Evolutionary conservation across 139 green algal species (phyloP).

Genomic region (Micractinium conductrix): DNA sequence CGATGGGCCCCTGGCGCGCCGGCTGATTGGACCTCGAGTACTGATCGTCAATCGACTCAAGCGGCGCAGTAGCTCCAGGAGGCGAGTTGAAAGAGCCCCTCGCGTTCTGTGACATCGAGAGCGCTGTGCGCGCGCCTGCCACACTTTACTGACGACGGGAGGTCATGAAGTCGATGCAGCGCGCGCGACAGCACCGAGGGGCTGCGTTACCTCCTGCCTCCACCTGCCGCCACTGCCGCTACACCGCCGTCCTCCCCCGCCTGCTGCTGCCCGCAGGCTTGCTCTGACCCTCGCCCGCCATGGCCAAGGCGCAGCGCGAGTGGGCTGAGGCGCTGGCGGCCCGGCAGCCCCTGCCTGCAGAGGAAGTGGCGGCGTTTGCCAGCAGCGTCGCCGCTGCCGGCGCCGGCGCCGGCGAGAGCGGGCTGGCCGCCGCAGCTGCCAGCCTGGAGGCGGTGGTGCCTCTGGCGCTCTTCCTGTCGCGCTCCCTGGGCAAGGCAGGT

Average conservation of each 20-base stretch:
- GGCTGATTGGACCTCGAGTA: too few species aligned
- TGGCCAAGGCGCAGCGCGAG: constrained; percentile 25
- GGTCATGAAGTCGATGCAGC: too few species aligned
- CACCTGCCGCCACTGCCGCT: background rate
- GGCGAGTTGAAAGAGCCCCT: too few species aligned
- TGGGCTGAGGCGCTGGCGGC: constrained; percentile 13
- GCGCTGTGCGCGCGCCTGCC: too few species aligned
- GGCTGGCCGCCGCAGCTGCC: background rate
- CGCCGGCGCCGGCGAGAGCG: background rate
- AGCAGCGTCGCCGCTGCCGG: background rate
- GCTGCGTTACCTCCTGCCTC: background rate
- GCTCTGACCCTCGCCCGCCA: background rate
- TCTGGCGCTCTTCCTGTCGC: constrained; percentile 20
- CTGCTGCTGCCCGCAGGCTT: background rate
- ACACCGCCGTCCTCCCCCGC: too few species aligned
- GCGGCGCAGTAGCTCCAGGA: too few species aligned
- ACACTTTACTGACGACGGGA: too few species aligned
- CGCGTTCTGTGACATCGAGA: too few species aligned
- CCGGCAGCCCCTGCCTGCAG: background rate
- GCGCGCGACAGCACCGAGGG: background rate
- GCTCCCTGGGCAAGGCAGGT: constrained; percentile 34
- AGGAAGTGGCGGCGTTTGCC: constrained; percentile 3
- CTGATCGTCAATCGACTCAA: too few species aligned
- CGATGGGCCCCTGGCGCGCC: too few species aligned
- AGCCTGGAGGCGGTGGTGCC: constrained; percentile 17